phyloP scores from a whole-genome alignment of 305 asterid species.

The Fraxinus floribunda region DNA sequence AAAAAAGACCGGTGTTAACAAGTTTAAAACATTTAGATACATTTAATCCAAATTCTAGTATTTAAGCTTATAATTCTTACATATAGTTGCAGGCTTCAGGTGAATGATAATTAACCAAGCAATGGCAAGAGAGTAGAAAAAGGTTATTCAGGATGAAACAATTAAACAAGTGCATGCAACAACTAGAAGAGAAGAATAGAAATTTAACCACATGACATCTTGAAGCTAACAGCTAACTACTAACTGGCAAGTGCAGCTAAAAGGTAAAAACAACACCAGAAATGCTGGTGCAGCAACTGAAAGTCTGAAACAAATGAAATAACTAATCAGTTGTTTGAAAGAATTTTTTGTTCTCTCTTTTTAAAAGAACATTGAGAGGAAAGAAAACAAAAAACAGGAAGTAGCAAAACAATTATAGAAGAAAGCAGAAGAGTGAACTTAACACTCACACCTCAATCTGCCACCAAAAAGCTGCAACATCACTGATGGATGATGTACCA shows the following conservation, averaged over 20 bases:
- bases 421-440: neutral
- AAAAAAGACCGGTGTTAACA: neutral
- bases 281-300: neutral
- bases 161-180: neutral
- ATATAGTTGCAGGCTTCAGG: neutral
- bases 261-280: neutral
- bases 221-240: neutral
- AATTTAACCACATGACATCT: neutral
- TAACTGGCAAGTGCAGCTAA: neutral
- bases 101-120: neutral
- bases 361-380: neutral
- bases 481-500: neutral
- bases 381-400: neutral
- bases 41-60: neutral
- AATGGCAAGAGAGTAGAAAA: neutral
- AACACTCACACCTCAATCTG: neutral
- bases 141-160: neutral
- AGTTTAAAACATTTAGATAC: neutral
- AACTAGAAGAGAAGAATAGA: neutral
- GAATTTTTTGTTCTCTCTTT: neutral
- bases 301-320: neutral
- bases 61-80: neutral
- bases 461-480: neutral
- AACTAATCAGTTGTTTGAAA: neutral
- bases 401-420: neutral